Evolutionary conservation across 2,329 filamentous ascomycete species (phyloP).

Genomic region (Microsporum audouinii): DNA sequence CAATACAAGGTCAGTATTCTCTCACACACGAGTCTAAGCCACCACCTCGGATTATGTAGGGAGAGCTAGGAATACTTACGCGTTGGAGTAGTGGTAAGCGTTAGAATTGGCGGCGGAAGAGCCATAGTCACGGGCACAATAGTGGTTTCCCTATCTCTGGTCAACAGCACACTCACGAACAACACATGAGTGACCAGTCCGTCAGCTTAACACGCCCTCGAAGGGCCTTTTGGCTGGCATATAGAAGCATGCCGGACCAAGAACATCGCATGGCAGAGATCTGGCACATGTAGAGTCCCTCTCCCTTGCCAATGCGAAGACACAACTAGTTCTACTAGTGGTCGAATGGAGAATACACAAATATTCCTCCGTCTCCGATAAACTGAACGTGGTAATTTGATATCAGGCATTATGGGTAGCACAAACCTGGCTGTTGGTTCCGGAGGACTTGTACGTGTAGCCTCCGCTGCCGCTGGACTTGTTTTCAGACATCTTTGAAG

Average conservation of each 20-base stretch:
- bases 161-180: background rate
- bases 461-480: constrained; percentile 8
- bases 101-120: constrained; percentile 45
- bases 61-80: constrained; percentile 28
- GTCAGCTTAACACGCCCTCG: background rate
- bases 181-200: background rate
- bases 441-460: constrained; percentile 36
- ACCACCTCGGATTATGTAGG: background rate
- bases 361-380: background rate
- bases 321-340: background rate
- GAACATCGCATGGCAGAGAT: background rate
- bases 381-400: background rate
- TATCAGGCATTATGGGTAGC: background rate
- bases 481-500: constrained; percentile 5
- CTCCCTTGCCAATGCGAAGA: background rate
- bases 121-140: constrained; percentile 54
- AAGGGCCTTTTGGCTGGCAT: background rate
- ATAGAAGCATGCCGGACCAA: background rate
- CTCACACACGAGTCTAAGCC: background rate
- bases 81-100: constrained; percentile 53
- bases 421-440: constrained; percentile 52
- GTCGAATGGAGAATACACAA: background rate
- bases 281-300: background rate
- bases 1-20: background rate
- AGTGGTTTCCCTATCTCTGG: constrained; percentile 52